A percentile compares a stretch with the other conserved stretches of the same genome.
These are phyloP conservation scores for Forsythia viridissima DNA, from an alignment of 257 asterid species.

Conservation along the genomic window DNA sequence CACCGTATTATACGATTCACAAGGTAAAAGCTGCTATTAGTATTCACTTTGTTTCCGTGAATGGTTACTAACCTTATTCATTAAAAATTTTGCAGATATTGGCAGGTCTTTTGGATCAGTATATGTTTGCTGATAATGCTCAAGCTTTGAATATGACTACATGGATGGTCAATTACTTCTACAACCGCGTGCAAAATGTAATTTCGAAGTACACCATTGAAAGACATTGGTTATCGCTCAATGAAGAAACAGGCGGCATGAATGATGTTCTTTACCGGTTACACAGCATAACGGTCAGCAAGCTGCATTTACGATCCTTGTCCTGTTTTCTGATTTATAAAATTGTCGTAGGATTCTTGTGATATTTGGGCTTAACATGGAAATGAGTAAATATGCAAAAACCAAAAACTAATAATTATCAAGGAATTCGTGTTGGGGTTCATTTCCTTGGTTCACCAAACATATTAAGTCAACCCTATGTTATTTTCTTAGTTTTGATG, in stretches of 20 bases:
- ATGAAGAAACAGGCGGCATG: slow-evolving; percentile 99
- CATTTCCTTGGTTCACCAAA: not conserved
- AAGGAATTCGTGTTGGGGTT: not conserved
- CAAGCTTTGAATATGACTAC: slow-evolving; percentile 59
- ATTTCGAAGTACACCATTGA: slow-evolving; percentile 65
- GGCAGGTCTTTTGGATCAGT: slow-evolving; percentile 96
- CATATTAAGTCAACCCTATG: slow-evolving; percentile 3
- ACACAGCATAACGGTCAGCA: slow-evolving; percentile 63
- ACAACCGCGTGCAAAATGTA: slow-evolving; percentile 69
- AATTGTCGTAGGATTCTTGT: not conserved
- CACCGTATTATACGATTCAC: slow-evolving; percentile 95
- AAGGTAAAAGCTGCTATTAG: slow-evolving; percentile 52
- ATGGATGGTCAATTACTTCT: slow-evolving; percentile 90
- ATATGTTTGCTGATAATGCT: slow-evolving; percentile 48
- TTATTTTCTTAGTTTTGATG: slow-evolving; percentile 1
- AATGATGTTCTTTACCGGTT: slow-evolving; percentile 82
- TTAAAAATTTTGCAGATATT: slow-evolving; percentile 54
- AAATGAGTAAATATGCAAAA: not conserved
- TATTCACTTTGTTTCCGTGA: not conserved
- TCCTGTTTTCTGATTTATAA: not conserved
- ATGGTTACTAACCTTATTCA: slow-evolving; percentile 20
- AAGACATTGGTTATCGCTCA: slow-evolving; percentile 78
- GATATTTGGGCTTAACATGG: not conserved
- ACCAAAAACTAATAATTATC: not conserved
- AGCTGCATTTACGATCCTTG: not conserved